phyloP scores from a whole-genome alignment of 495 filamentous ascomycete species.

The Aspergillus diversus region DNA sequence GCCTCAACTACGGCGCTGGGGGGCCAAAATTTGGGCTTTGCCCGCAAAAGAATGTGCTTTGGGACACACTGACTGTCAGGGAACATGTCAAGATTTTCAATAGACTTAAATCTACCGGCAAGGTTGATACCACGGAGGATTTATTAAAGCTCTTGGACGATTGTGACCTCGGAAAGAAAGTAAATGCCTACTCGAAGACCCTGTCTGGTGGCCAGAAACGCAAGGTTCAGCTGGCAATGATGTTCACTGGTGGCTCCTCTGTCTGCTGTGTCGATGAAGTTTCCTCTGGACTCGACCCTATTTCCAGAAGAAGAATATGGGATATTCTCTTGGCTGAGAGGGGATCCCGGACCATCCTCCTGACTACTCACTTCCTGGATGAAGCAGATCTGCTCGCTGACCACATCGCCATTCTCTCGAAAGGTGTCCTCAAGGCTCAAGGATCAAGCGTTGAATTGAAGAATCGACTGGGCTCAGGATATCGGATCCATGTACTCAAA shows the following conservation, averaged over 20 bases:
- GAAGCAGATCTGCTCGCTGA: constrained; percentile 78
- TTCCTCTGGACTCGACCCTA: constrained; percentile 78
- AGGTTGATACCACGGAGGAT: constrained; percentile 54
- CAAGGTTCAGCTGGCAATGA: constrained; percentile 91
- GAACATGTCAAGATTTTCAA: constrained; percentile 84
- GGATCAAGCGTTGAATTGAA: constrained; percentile 81
- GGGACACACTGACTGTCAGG: constrained; percentile 79
- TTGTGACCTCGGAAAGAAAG: constrained; percentile 73
- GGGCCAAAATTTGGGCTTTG: constrained; percentile 82
- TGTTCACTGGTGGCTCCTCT: constrained; percentile 82
- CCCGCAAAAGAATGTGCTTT: constrained; percentile 88
- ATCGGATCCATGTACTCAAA: constrained; percentile 71
- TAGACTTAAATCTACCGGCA: constrained; percentile 64
- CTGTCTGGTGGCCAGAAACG: constrained; percentile 88
- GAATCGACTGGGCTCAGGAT: constrained; percentile 70
- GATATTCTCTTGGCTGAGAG: constrained; percentile 82
- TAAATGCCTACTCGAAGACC: constrained; percentile 64
- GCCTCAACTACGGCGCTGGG: constrained; percentile 56
- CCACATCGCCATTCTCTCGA: constrained; percentile 76
- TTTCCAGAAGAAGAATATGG: constrained; percentile 84
- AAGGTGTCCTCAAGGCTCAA: constrained; percentile 68
- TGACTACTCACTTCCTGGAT: constrained; percentile 85
- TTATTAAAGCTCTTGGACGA: constrained; percentile 61
- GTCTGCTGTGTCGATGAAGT: constrained; percentile 92
- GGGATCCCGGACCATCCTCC: constrained; percentile 74